These are phyloP conservation scores for Gymnopilus junonius DNA, from an alignment of 768 basidiomycete species.

Conservation along the genomic window DNA sequence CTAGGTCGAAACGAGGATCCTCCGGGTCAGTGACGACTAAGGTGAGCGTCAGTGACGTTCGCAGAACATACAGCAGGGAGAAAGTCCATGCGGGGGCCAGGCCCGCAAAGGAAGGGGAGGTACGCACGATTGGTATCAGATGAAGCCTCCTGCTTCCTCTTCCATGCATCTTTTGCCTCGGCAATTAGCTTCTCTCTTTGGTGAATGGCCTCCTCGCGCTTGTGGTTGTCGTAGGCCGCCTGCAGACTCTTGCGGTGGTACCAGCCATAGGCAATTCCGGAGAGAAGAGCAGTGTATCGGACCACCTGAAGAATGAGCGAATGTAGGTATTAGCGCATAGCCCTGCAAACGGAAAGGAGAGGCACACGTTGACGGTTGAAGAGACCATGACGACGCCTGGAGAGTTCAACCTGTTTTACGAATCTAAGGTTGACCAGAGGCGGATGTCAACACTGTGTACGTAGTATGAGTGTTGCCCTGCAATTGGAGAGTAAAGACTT, in stretches of 20 bases:
- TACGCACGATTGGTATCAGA: slow-evolving; percentile 61
- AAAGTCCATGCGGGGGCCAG: slow-evolving; percentile 7
- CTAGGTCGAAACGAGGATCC: slow-evolving; percentile 94
- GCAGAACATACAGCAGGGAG: not conserved
- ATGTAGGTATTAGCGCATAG: slow-evolving; percentile 11
- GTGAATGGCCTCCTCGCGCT: slow-evolving; percentile 73
- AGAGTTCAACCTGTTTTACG: slow-evolving; percentile 32
- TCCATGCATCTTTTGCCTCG: slow-evolving; percentile 91
- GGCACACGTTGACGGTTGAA: slow-evolving; percentile 75
- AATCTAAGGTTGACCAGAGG: slow-evolving; percentile 32
- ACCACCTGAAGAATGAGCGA: slow-evolving; percentile 70
- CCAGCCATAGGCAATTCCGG: slow-evolving; percentile 91
- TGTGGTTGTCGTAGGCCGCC: slow-evolving; percentile 75
- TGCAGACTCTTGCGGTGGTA: slow-evolving; percentile 91
- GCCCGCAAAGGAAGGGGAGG: slow-evolving; percentile 18
- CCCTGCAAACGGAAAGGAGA: slow-evolving; percentile 5
- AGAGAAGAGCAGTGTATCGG: slow-evolving; percentile 88
- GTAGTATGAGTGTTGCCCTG: not conserved
- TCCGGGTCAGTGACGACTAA: slow-evolving; percentile 93
- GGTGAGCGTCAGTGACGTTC: slow-evolving; percentile 11
- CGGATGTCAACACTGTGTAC: slow-evolving; percentile 23
- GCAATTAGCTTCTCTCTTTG: slow-evolving; percentile 77
- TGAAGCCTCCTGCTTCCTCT: slow-evolving; percentile 66
- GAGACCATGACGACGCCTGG: slow-evolving; percentile 61
- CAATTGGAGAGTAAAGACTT: slow-evolving; percentile 9